Conservation (phyloP, 2,329 filamentous ascomycete species). For the Proliferodiscus dingleyae region DNA sequence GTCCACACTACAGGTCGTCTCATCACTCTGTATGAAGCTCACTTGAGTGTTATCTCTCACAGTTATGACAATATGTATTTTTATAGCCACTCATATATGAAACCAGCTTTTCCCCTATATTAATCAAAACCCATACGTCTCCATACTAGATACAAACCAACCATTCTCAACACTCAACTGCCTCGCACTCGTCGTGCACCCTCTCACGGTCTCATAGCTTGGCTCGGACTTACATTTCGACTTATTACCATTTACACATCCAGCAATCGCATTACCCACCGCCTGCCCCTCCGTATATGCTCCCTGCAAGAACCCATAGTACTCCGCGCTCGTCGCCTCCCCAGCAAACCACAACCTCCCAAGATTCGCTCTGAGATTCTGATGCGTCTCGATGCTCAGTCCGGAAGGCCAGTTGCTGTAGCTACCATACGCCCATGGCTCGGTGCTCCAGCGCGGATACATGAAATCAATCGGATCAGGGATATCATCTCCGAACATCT, state of each 20-base stretch:
- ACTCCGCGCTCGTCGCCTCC: slow-evolving; percentile 57
- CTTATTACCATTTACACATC: slow-evolving; percentile 28
- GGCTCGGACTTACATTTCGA: slow-evolving; percentile 8
- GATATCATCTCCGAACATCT: slow-evolving; percentile 46
- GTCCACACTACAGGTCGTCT: too few species aligned
- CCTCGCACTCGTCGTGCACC: slow-evolving; percentile 10
- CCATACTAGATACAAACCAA: slow-evolving; percentile 13
- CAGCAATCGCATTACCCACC: slow-evolving; percentile 42
- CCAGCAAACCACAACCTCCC: slow-evolving; percentile 60
- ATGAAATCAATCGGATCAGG: slow-evolving; percentile 48
- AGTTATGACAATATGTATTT: too few species aligned
- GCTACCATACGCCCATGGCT: slow-evolving; percentile 49
- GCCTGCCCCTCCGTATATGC: slow-evolving; percentile 53
- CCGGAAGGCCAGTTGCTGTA: slow-evolving; percentile 66
- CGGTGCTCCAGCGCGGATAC: slow-evolving; percentile 47
- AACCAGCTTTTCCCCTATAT: too few species aligned
- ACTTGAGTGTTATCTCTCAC: too few species aligned
- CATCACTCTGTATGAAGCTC: too few species aligned
- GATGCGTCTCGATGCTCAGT: slow-evolving; percentile 59
- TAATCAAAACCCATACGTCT: slow-evolving; percentile 12
- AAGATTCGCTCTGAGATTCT: slow-evolving; percentile 63
- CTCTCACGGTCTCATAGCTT: slow-evolving; percentile 8
- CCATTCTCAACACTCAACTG: slow-evolving; percentile 11
- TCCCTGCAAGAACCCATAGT: slow-evolving; percentile 59
- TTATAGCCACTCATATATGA: too few species aligned